phyloP scores from a whole-genome alignment of 345 rosid species.

The Brassica carinata region DNA sequence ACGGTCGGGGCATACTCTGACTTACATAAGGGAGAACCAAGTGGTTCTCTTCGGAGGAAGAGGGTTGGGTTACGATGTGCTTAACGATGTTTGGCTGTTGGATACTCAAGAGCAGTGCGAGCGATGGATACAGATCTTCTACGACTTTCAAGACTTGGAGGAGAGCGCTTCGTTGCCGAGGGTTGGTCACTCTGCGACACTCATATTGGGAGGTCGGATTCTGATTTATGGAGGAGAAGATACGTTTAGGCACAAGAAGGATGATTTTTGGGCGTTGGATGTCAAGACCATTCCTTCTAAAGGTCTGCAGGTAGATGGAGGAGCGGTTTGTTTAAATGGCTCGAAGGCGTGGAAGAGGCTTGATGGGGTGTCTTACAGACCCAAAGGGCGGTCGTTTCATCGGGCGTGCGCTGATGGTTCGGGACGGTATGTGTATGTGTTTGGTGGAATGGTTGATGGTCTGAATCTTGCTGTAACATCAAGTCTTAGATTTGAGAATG shows the following conservation, averaged over 20 bases:
- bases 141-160: conserved; percentile 48
- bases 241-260: conserved; percentile 71
- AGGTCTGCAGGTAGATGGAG: conserved; percentile 43
- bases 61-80: conserved; percentile 83
- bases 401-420: conserved; percentile 72
- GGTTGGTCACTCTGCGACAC: conserved; percentile 95
- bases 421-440: conserved; percentile 66
- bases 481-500: conserved; percentile 74
- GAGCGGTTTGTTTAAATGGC: conserved; percentile 37
- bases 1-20: conserved; percentile 91
- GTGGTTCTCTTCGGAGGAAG: conserved; percentile 87
- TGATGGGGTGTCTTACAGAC: conserved; percentile 52
- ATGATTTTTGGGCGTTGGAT: conserved; percentile 88
- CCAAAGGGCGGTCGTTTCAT: conserved; percentile 76
- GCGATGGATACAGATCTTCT: conserved; percentile 67
- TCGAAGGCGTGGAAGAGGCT: conserved; percentile 65
- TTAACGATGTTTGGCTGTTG: conserved; percentile 82
- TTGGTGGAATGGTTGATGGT: conserved; percentile 94
- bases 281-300: conserved; percentile 49
- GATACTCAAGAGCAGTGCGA: conserved; percentile 49
- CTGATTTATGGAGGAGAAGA: conserved; percentile 95
- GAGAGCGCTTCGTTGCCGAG: conserved; percentile 65
- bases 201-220: conserved; percentile 67
- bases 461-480: conserved; percentile 50
- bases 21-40: conserved; percentile 57